A percentile compares a stretch with the other conserved stretches of the same genome.
These are phyloP conservation scores for Capronia epimyces DNA, from an alignment of 2,329 filamentous ascomycete species.

Conservation along the genomic window DNA sequence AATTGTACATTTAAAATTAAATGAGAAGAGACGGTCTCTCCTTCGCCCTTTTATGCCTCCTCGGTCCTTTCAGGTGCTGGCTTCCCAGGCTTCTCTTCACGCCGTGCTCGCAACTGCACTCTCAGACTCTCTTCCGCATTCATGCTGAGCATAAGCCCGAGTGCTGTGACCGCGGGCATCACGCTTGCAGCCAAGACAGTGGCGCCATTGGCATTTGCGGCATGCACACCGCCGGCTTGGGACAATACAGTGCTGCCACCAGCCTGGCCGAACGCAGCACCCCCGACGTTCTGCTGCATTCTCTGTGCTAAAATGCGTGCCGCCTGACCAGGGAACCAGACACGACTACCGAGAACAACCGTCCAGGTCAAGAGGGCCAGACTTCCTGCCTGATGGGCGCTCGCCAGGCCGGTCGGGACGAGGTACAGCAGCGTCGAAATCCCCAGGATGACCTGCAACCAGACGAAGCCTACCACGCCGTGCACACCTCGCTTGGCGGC, in stretches of 20 bases:
- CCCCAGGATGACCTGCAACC: conserved; percentile 75
- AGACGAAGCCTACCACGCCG: conserved; percentile 77
- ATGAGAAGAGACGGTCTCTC: too few relatives aligned
- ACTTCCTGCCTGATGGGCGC: conserved; percentile 86
- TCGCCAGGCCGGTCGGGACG: conserved; percentile 80
- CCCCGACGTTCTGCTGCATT: neutral
- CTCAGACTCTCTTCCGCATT: conserved; percentile 1
- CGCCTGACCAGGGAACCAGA: conserved; percentile 59
- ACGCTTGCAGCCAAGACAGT: conserved; percentile 2
- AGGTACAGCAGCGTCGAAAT: conserved; percentile 91
- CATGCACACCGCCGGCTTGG: neutral
- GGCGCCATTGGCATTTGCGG: neutral
- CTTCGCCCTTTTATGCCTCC: neutral
- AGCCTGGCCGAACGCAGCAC: neutral
- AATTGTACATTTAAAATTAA: too few relatives aligned
- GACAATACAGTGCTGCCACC: neutral
- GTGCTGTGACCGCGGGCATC: conserved; percentile 2
- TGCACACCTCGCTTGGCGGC: conserved; percentile 63
- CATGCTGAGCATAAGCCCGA: conserved; percentile 2
- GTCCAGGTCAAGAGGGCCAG: conserved; percentile 78
- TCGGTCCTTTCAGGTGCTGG: neutral
- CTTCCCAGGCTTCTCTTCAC: neutral
- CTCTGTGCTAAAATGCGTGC: conserved; percentile 16
- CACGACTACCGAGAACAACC: conserved; percentile 69
- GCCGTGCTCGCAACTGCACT: neutral